Conservation (phyloP, 768 basidiomycete genomes). For the Serendipita vermifera region DNA sequence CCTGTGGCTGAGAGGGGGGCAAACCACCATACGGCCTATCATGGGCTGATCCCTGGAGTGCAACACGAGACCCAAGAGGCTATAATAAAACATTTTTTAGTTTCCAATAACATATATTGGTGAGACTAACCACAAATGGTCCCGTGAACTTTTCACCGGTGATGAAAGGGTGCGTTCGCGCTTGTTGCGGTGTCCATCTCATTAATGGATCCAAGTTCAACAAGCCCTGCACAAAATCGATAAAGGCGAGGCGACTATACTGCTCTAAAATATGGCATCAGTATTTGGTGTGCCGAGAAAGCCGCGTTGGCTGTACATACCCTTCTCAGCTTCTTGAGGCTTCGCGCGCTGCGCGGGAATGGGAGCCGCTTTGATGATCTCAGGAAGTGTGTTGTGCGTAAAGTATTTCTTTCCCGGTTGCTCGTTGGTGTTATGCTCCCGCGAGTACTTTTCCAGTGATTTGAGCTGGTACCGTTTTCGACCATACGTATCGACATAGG, state of each 20-base stretch:
- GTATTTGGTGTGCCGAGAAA: not conserved
- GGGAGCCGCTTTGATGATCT: slow-evolving; percentile 94
- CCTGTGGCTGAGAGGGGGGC: slow-evolving; percentile 77
- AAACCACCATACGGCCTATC: slow-evolving; percentile 90
- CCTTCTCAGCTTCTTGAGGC: slow-evolving; percentile 75
- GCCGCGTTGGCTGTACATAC: slow-evolving; percentile 28
- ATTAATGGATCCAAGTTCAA: slow-evolving; percentile 89
- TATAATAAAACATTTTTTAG: too few relatives aligned
- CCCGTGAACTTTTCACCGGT: slow-evolving; percentile 92
- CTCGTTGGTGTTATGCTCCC: slow-evolving; percentile 89
- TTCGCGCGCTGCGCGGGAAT: slow-evolving; percentile 54
- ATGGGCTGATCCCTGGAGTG: too few relatives aligned
- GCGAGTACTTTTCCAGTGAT: slow-evolving; percentile 85
- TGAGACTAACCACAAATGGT: slow-evolving; percentile 56
- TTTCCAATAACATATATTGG: too few relatives aligned
- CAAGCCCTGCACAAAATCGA: slow-evolving; percentile 93
- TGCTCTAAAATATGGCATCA: slow-evolving; percentile 36
- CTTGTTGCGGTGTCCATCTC: slow-evolving; percentile 96
- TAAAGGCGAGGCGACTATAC: slow-evolving; percentile 88
- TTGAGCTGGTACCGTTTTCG: slow-evolving; percentile 69
- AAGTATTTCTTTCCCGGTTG: slow-evolving; percentile 99
- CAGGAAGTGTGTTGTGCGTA: slow-evolving; percentile 82
- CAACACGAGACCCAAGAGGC: slow-evolving; percentile 19
- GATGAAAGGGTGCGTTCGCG: slow-evolving; percentile 90
- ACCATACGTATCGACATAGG: slow-evolving; percentile 53